Percentiles rank a stretch among this genome's conserved stretches.
phyloP scores from a whole-genome alignment of 768 basidiomycete species.

The Panellus pusillus region DNA sequence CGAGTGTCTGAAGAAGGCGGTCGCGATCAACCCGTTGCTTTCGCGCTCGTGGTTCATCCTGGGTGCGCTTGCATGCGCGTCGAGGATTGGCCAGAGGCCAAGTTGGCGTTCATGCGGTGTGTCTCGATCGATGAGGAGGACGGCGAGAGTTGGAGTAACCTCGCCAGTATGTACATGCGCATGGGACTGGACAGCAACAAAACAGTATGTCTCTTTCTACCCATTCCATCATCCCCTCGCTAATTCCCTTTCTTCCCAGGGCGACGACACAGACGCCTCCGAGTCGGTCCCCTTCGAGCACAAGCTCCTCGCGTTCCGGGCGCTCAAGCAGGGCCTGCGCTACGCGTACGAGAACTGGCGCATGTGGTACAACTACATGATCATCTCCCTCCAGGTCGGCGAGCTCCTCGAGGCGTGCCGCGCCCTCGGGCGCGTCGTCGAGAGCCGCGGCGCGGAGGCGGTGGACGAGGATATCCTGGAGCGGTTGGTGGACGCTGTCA shows the following conservation, averaged over 20 bases:
- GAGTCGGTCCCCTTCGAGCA: slow-evolving; percentile 57
- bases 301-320: slow-evolving; percentile 88
- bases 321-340: slow-evolving; percentile 87
- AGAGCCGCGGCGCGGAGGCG: slow-evolving; percentile 61
- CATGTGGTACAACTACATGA: slow-evolving; percentile 98
- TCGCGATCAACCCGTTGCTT: slow-evolving; percentile 85
- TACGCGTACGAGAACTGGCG: slow-evolving; percentile 90
- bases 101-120: slow-evolving; percentile 80
- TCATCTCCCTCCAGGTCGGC: slow-evolving; percentile 90
- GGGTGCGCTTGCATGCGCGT: slow-evolving; percentile 87
- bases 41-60: slow-evolving; percentile 94
- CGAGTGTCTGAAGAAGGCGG: slow-evolving; percentile 67
- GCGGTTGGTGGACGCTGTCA: slow-evolving; percentile 85
- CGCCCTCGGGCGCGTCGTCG: slow-evolving; percentile 79
- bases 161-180: slow-evolving; percentile 92
- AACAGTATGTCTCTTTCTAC: slow-evolving; percentile 7
- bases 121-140: slow-evolving; percentile 95
- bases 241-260: slow-evolving; percentile 6
- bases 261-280: slow-evolving; percentile 17
- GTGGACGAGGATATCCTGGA: slow-evolving; percentile 90
- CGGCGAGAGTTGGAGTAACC: slow-evolving; percentile 97
- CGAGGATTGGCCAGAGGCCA: slow-evolving; percentile 84
- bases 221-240: slow-evolving; percentile 3
- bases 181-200: slow-evolving; percentile 57
- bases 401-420: slow-evolving; percentile 87